Evolutionary conservation across 2,329 filamentous ascomycete genomes (phyloP).

Genomic region (Neoarthrinium moseri): DNA sequence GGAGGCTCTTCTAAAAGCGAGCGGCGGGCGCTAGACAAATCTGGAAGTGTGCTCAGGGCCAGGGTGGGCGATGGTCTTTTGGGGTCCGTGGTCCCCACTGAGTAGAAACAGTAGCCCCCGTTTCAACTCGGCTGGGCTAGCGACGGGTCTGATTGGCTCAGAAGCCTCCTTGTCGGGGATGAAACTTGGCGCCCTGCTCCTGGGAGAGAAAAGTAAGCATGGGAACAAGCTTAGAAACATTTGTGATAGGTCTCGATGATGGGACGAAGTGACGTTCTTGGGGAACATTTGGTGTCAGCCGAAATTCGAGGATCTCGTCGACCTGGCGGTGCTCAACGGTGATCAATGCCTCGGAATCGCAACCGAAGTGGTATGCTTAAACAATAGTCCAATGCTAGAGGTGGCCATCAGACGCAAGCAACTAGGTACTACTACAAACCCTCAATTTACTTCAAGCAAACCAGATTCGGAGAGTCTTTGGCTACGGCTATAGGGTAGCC

Average conservation of each 20-base stretch:
- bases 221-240: background rate
- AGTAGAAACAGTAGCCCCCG: too few relatives aligned
- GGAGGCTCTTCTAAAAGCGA: too few relatives aligned
- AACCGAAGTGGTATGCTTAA: background rate
- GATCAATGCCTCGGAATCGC: background rate
- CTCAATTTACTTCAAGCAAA: too few relatives aligned
- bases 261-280: background rate
- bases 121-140: too few relatives aligned
- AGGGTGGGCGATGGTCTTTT: too few relatives aligned
- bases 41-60: background rate
- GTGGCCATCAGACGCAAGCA: too few relatives aligned
- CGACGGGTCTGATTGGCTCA: background rate
- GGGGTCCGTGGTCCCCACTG: too few relatives aligned
- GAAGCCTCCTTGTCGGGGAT: background rate
- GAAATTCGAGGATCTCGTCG: background rate
- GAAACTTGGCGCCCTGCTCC: background rate
- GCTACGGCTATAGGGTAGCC: too few relatives aligned
- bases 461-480: too few relatives aligned
- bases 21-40: background rate
- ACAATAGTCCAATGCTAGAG: too few relatives aligned
- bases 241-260: background rate
- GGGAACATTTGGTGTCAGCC: background rate
- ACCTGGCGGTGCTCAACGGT: too few relatives aligned
- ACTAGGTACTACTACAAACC: too few relatives aligned
- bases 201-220: background rate